phyloP scores from a whole-genome alignment of 1,284 basidiomycete genomes.

The Boletus calvinii region DNA sequence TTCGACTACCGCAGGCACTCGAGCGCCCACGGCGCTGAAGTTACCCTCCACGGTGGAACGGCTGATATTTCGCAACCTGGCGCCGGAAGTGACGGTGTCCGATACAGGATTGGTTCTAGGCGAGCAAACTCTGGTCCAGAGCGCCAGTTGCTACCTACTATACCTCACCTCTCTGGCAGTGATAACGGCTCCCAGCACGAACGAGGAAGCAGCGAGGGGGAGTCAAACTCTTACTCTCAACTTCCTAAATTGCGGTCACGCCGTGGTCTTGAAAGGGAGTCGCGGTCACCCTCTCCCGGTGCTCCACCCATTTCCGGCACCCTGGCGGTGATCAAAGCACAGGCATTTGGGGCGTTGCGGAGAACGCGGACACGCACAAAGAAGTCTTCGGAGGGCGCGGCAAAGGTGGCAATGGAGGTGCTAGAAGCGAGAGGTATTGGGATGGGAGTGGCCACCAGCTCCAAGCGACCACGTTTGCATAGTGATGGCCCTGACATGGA shows the following conservation, averaged over 20 bases:
- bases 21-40: constrained; percentile 50
- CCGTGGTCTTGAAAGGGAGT: constrained; percentile 46
- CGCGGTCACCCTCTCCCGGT: constrained; percentile 72
- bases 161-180: constrained; percentile 50
- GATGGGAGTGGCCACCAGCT: constrained; percentile 48
- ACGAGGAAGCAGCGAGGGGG: constrained; percentile 56
- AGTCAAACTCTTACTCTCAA: constrained; percentile 44
- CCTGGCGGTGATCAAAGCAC: constrained; percentile 82
- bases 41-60: constrained; percentile 68
- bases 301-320: constrained; percentile 69
- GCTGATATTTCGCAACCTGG: constrained; percentile 64
- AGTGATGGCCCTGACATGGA: constrained; percentile 50
- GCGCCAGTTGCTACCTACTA: constrained; percentile 47
- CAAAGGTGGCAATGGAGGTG: constrained; percentile 74
- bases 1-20: constrained; percentile 64
- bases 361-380: constrained; percentile 71
- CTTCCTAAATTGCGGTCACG: constrained; percentile 44
- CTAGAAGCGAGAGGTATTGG: constrained; percentile 74
- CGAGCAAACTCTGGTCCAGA: constrained; percentile 51
- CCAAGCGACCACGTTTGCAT: constrained; percentile 59
- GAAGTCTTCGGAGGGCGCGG: constrained; percentile 67
- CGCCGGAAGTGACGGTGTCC: constrained; percentile 51
- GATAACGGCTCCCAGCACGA: constrained; percentile 55
- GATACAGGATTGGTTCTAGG: constrained; percentile 54
- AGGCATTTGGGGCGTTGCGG: constrained; percentile 79